A percentile compares a stretch with the other conserved stretches of the same genome.
These are phyloP conservation scores for Boletales sp. DNA, from an alignment of 768 basidiomycete species.

Conservation along the genomic window DNA sequence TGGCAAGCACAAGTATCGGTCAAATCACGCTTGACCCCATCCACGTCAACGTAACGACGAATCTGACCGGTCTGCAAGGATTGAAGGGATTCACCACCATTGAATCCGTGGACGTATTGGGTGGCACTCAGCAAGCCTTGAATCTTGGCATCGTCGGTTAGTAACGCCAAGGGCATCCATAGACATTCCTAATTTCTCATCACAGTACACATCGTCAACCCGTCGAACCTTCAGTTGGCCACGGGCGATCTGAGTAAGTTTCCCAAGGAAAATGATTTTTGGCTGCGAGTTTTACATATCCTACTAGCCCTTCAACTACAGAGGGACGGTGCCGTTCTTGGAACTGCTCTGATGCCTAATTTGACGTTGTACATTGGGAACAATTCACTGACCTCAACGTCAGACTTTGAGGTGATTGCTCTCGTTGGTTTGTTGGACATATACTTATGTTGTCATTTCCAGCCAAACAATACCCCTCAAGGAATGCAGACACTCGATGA, in stretches of 20 bases:
- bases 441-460: conserved; percentile 5
- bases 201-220: conserved; percentile 63
- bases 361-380: conserved; percentile 56
- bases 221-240: conserved; percentile 58
- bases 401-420: conserved; percentile 44
- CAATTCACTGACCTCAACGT: conserved; percentile 50
- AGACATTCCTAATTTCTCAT: background rate
- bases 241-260: conserved; percentile 61
- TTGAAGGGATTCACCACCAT: conserved; percentile 55
- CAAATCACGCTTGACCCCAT: conserved; percentile 68
- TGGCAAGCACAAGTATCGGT: conserved; percentile 61
- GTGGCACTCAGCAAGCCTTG: conserved; percentile 58
- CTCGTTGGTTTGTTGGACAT: background rate
- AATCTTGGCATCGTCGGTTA: conserved; percentile 56
- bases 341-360: conserved; percentile 60
- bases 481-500: conserved; percentile 63
- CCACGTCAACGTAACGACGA: conserved; percentile 65
- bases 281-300: background rate
- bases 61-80: conserved; percentile 57
- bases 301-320: conserved; percentile 52
- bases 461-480: conserved; percentile 58
- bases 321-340: conserved; percentile 49
- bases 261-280: background rate
- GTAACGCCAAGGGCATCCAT: conserved; percentile 1
- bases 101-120: conserved; percentile 58